Evolutionary conservation across 164 flowering plant species (phyloP).

Genomic region (Liquidambar formosana): DNA sequence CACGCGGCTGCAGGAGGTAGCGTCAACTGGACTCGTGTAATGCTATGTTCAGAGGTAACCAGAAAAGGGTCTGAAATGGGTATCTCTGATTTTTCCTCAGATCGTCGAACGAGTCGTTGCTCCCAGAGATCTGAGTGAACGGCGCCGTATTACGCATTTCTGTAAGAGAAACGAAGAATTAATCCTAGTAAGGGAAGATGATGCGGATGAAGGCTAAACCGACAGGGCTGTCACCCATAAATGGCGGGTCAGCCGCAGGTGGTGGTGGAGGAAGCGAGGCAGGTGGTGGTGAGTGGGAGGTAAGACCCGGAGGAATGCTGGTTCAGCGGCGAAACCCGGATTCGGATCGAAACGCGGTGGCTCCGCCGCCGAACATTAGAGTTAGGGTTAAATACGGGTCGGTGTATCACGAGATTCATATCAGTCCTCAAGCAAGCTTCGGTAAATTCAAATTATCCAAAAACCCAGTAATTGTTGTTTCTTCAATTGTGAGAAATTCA

Average conservation of each 20-base stretch:
- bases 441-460: constrained; percentile 41
- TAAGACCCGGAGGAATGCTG: constrained; percentile 96
- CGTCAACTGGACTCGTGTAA: constrained; percentile 25
- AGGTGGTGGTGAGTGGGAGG: constrained; percentile 61
- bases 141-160: too few species aligned
- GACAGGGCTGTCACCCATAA: constrained; percentile 31
- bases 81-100: constrained; percentile 24
- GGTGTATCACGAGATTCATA: constrained; percentile 60
- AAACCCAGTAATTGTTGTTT: not conserved
- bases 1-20: too few species aligned
- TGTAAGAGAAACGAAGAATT: too few species aligned
- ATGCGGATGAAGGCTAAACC: constrained; percentile 56
- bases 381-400: constrained; percentile 83
- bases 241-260: constrained; percentile 20
- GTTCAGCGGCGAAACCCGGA: constrained; percentile 77
- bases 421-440: constrained; percentile 82
- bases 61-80: constrained; percentile 22
- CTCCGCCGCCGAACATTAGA: constrained; percentile 68
- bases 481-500: not conserved
- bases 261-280: constrained; percentile 21
- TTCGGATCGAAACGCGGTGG: constrained; percentile 41
- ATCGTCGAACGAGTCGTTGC: constrained; percentile 1
- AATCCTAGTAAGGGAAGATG: constrained; percentile 37
- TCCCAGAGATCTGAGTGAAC: constrained; percentile 33
- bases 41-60: constrained; percentile 25